Evolutionary conservation across 73 alveolate species (phyloP).

Genomic region (Urostyla sp.): DNA sequence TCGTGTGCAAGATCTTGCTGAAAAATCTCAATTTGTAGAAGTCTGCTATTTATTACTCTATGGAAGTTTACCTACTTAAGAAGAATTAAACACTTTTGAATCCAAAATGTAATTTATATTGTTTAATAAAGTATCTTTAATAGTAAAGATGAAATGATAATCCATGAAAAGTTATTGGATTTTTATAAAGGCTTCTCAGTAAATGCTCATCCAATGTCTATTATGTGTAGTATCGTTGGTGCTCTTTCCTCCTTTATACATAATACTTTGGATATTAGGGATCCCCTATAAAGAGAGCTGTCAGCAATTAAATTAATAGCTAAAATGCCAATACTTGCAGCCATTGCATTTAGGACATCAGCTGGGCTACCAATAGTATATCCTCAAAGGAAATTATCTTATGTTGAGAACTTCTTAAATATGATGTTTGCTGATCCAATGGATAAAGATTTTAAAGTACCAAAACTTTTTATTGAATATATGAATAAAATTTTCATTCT

Average conservation of each 20-base stretch:
- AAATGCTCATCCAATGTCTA: conserved; percentile 88
- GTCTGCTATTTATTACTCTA: conserved; percentile 83
- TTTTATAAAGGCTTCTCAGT: conserved; percentile 81
- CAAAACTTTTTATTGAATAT: conserved; percentile 65
- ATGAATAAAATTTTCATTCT: conserved; percentile 74
- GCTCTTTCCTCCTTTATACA: conserved; percentile 82
- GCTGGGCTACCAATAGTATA: conserved; percentile 80
- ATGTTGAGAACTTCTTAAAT: conserved; percentile 75
- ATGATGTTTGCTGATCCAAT: conserved; percentile 88
- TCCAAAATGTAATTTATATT: conserved; percentile 65
- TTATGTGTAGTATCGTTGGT: conserved; percentile 85
- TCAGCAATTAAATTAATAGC: conserved; percentile 80
- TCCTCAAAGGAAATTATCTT: conserved; percentile 70
- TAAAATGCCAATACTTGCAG: conserved; percentile 83
- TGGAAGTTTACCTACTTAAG: conserved; percentile 83
- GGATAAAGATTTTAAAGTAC: conserved; percentile 70
- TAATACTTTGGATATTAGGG: conserved; percentile 70
- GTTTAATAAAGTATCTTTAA: not conserved
- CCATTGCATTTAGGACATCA: conserved; percentile 82
- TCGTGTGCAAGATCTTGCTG: conserved; percentile 80
- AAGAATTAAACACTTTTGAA: conserved; percentile 74
- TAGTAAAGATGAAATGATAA: conserved; percentile 72
- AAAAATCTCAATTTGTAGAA: conserved; percentile 76
- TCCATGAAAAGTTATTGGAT: conserved; percentile 76
- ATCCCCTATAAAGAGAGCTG: conserved; percentile 77